phyloP scores from a whole-genome alignment of 495 filamentous ascomycete genomes.

The Aspergillus saccharolyticus region DNA sequence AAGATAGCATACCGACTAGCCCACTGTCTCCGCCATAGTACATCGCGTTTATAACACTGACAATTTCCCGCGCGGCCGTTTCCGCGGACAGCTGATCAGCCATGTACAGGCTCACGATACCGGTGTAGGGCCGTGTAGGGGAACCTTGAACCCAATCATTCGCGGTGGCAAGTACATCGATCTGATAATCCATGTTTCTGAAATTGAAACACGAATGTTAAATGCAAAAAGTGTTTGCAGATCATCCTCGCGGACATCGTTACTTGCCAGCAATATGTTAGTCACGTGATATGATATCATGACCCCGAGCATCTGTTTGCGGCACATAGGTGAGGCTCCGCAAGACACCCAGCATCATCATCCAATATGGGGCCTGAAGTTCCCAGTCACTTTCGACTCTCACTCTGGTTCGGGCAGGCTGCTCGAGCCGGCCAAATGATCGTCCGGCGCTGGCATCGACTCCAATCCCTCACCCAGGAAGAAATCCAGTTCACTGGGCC shows the following conservation, averaged over 20 bases:
- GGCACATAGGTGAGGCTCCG: neutral
- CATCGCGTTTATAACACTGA: slow-evolving; percentile 8
- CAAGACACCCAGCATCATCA: neutral
- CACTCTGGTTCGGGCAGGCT: neutral
- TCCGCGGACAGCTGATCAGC: slow-evolving; percentile 6
- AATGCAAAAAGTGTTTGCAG: neutral
- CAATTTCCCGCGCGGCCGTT: slow-evolving; percentile 7
- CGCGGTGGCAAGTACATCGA: slow-evolving; percentile 7
- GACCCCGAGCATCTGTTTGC: neutral
- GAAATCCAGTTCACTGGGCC: slow-evolving; percentile 68
- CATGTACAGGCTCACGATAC: slow-evolving; percentile 14
- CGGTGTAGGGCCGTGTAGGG: slow-evolving; percentile 8
- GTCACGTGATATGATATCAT: neutral
- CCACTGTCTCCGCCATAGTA: slow-evolving; percentile 6
- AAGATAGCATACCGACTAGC: slow-evolving; percentile 3
- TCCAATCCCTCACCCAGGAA: slow-evolving; percentile 44
- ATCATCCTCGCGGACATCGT: neutral
- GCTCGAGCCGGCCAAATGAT: neutral
- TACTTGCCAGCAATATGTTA: neutral
- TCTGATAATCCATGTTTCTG: neutral
- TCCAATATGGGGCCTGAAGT: neutral
- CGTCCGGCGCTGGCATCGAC: neutral
- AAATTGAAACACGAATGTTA: neutral
- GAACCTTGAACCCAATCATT: slow-evolving; percentile 12
- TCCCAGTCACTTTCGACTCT: neutral